Evolutionary conservation across 2,329 filamentous ascomycete genomes (phyloP), one percentile per base, ranked within the genome.

Genomic region (Aaosphaeria arxii): DNA sequence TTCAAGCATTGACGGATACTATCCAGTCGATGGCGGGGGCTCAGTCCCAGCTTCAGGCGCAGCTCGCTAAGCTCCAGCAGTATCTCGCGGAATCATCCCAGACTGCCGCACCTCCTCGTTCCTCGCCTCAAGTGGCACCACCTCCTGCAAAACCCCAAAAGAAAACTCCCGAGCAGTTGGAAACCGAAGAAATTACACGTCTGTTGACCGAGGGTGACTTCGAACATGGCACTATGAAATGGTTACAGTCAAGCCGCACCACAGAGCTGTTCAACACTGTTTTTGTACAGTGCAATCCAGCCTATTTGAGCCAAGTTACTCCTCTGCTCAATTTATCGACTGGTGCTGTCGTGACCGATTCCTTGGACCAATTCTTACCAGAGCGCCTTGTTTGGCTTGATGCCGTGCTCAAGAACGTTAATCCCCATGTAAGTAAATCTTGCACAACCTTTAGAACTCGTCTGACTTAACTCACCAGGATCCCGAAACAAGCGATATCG

Each of bases 21-120:
- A 78, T 92, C 28, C 81, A 83, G 36, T 80, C 80, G 9, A 85
- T 92, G 84, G 84, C 84, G 5, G 72, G 81, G 5, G 79, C 81
- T 1, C 88, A 91, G 70, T 72, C 80, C 4, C 80, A 87, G 47
- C 83, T 90, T 55, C 87, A 91, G 66, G 79, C 79, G 32, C 71
- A 77, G 57, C 63, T 77, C 7, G 52, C 66, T 13, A 72, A 73
- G 58, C 56, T 76, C 38, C 74, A 76, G 54, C 66, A 69, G 42
- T 60, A 68, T 29, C 46, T 74, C 13, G 59, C 73, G 6, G 73
- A 68, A 56, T 29, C 44, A 7, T 41, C 52, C 30, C 13, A 46
- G 7, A 54, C 55, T 42, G 46, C 44, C 28, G 46, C 39, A 38
- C 40, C 50, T 11, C 43, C 53, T 32, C 49, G 52, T 29, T 46